Percentiles rank a stretch among this genome's conserved stretches.
Conservation (phyloP, 495 filamentous ascomycete genomes). For the Aspergillus egyptiacus region DNA sequence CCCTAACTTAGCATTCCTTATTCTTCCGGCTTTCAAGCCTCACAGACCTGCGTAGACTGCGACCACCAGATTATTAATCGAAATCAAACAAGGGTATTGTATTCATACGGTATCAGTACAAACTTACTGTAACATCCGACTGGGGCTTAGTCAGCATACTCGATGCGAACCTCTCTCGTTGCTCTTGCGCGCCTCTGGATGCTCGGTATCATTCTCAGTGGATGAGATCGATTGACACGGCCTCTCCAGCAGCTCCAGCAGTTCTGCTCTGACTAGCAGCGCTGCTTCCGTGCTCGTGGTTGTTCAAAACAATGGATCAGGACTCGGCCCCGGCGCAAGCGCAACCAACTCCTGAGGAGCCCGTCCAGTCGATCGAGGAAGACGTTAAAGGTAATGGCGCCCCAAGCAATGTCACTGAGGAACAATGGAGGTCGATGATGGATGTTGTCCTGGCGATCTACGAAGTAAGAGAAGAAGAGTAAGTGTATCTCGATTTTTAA, state of each 20-base stretch:
- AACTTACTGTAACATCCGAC: neutral
- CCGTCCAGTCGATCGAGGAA: constrained; percentile 40
- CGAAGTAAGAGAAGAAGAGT: constrained; percentile 51
- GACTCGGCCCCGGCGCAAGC: constrained; percentile 27
- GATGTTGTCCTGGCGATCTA: constrained; percentile 52
- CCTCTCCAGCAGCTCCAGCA: neutral
- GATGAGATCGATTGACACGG: constrained; percentile 4
- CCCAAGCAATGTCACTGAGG: constrained; percentile 39
- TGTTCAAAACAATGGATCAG: constrained; percentile 29
- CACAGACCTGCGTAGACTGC: too few species aligned
- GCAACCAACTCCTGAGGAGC: constrained; percentile 35
- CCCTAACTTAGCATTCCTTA: too few species aligned
- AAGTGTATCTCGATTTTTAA: constrained; percentile 24
- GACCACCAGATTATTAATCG: too few species aligned
- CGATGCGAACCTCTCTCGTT: constrained; percentile 2
- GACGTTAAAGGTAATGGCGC: constrained; percentile 23
- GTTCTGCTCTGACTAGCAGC: neutral
- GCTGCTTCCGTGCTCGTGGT: constrained; percentile 9
- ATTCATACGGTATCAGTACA: neutral
- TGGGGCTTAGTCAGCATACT: constrained; percentile 17
- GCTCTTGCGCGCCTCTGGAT: constrained; percentile 13
- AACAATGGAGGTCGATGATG: constrained; percentile 55
- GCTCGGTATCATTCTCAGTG: constrained; percentile 1
- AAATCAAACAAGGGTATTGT: neutral
- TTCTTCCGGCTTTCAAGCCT: too few species aligned